Percentiles rank a stretch among this genome's conserved stretches.
phyloP scores from a whole-genome alignment of 768 basidiomycete genomes.

The Mycena vitilis region DNA sequence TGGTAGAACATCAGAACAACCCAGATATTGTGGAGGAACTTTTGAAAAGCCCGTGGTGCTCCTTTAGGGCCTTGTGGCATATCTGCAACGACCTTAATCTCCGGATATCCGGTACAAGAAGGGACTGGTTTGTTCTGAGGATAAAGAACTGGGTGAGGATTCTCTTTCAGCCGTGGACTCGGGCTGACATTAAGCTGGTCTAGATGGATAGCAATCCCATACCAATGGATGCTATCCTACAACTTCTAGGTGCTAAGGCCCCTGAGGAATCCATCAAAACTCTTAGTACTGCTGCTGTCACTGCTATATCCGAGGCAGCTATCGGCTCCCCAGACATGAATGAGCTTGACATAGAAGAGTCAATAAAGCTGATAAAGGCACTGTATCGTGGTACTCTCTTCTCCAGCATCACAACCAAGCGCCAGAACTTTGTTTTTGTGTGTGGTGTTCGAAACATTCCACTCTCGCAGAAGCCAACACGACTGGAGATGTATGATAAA shows the following conservation, averaged over 20 bases:
- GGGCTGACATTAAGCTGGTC: background rate
- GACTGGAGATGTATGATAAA: conserved; percentile 2
- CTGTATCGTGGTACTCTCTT: conserved; percentile 16
- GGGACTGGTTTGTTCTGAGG: conserved; percentile 16
- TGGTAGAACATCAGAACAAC: background rate
- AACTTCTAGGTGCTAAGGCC: background rate
- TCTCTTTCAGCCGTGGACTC: background rate
- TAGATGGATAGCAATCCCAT: conserved; percentile 5
- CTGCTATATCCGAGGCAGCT: background rate
- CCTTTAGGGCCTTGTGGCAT: conserved; percentile 13
- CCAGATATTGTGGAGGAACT: background rate
- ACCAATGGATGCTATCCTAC: background rate
- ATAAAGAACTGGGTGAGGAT: conserved; percentile 16
- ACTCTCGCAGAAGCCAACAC: background rate
- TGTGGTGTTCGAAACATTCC: background rate
- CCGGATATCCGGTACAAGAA: conserved; percentile 7
- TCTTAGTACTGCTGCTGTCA: background rate
- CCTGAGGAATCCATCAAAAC: background rate
- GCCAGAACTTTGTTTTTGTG: background rate
- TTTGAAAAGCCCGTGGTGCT: background rate
- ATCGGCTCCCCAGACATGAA: background rate
- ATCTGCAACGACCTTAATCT: conserved; percentile 20
- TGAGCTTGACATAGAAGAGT: conserved; percentile 3
- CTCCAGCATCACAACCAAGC: background rate
- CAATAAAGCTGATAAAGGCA: background rate